phyloP scores from a whole-genome alignment of 176 grass and related monocot genomes.

The Olyra latifolia region DNA sequence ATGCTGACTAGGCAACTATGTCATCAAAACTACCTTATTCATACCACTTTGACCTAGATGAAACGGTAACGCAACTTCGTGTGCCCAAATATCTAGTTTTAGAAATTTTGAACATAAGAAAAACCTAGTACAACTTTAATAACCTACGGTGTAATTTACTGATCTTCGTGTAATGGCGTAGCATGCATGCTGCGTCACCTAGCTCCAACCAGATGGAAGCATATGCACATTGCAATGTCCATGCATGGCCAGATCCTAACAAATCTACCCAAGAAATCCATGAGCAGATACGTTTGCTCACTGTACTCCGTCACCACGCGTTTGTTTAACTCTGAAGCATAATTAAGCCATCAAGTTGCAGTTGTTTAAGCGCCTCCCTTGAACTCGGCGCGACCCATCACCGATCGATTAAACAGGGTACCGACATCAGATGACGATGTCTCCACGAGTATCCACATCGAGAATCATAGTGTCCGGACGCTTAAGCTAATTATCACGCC shows the following conservation, averaged over 20 bases:
- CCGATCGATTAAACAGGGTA: slow-evolving; percentile 36
- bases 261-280: neutral
- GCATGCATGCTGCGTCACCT: too few species aligned
- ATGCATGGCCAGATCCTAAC: too few species aligned
- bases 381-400: slow-evolving; percentile 13
- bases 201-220: too few species aligned
- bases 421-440: slow-evolving; percentile 59
- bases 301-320: neutral
- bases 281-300: neutral
- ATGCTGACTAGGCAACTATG: too few species aligned
- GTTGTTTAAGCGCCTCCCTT: slow-evolving; percentile 26
- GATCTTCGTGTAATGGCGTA: too few species aligned
- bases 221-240: neutral
- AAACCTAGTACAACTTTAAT: too few species aligned
- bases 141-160: too few species aligned
- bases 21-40: too few species aligned
- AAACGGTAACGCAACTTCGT: too few species aligned
- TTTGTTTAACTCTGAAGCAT: neutral
- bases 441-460: slow-evolving; percentile 42
- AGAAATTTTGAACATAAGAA: too few species aligned
- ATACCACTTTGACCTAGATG: too few species aligned
- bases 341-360: slow-evolving; percentile 36
- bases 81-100: too few species aligned
- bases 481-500: neutral
- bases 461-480: slow-evolving; percentile 40